Evolutionary conservation across 768 basidiomycete species (phyloP).

Genomic region (Mycena amicta): DNA sequence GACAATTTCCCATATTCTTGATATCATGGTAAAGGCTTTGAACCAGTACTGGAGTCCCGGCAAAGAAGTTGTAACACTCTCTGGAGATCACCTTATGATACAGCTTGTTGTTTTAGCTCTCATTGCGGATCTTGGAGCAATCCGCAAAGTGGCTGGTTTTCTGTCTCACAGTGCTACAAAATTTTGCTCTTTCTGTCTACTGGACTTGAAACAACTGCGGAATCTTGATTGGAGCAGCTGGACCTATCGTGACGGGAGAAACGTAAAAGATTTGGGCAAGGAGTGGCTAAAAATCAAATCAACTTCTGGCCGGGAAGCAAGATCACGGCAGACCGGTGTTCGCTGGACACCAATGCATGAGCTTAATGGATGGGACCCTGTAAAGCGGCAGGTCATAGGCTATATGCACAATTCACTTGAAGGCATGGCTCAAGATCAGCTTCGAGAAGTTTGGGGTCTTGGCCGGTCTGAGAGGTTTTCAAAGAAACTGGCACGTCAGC

Average conservation of each 20-base stretch:
- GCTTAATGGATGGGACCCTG: conserved; percentile 20
- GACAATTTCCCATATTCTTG: conserved; percentile 20
- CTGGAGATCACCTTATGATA: conserved; percentile 3
- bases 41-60: conserved; percentile 3
- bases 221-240: neutral
- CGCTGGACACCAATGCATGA: conserved; percentile 25
- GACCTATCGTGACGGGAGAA: conserved; percentile 1
- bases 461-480: conserved; percentile 1
- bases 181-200: conserved; percentile 14
- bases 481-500: neutral
- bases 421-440: conserved; percentile 21
- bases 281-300: conserved; percentile 2
- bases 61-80: neutral
- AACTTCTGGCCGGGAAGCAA: neutral
- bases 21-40: conserved; percentile 11
- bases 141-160: conserved; percentile 21
- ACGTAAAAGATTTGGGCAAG: conserved; percentile 1
- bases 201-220: neutral
- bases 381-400: conserved; percentile 17
- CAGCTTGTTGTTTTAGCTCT: conserved; percentile 18
- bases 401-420: conserved; percentile 28
- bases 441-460: conserved; percentile 22
- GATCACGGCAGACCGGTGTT: conserved; percentile 12
- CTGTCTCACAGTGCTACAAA: conserved; percentile 9
- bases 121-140: conserved; percentile 18